Evolutionary conservation across 768 basidiomycete species (phyloP), one percentile per base, ranked within the genome.

Genomic region (Rhodocollybia butyracea): DNA sequence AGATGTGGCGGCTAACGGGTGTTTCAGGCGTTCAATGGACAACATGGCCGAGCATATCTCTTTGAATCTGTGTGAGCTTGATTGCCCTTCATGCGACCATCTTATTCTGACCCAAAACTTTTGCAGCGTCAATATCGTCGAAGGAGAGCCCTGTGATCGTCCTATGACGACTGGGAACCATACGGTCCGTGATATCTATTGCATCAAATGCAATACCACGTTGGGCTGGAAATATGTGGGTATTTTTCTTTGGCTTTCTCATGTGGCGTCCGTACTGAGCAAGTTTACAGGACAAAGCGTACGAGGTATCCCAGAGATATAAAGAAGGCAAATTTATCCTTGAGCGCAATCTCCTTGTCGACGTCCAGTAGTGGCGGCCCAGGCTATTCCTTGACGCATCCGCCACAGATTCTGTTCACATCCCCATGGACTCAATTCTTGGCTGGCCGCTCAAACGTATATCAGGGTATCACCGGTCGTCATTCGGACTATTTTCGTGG

Each of bases 181-280:
- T 73, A 91, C 89, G 26, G 96, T 99, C 31, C 86, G 96, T 55
- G 96, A 99, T 69, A 93, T 98, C 59, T 91, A 83, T 71, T 99
- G 96, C 72, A 74, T 79, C 77, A 96, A 95, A 70, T 99, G 96
- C 71, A 81, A 84, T 57, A 82, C 81, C 47, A 83, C 80, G 17
- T 80, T 99, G 30, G 96, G 96, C 54, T 98, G 97, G 96, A 98
- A 98, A 94, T 99, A 99, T 70, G 97, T 92, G 68, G 70, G 87
- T 76, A 15, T n/a, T 34, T 19, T 45, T 17, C 41, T 36, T 45
- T 36, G n/a, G n/a, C 51, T 19, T 38, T 34, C 32, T 42, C 40
- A 45, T 45, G 15, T 27, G 15, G 50, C 62, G 39, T 57, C 19
- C 45, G 19, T 12, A 19, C 46, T 41, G 32, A 47, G 57, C 60